Conservation (phyloP, 1,284 basidiomycete genomes). For the Schizophyllum commune region DNA sequence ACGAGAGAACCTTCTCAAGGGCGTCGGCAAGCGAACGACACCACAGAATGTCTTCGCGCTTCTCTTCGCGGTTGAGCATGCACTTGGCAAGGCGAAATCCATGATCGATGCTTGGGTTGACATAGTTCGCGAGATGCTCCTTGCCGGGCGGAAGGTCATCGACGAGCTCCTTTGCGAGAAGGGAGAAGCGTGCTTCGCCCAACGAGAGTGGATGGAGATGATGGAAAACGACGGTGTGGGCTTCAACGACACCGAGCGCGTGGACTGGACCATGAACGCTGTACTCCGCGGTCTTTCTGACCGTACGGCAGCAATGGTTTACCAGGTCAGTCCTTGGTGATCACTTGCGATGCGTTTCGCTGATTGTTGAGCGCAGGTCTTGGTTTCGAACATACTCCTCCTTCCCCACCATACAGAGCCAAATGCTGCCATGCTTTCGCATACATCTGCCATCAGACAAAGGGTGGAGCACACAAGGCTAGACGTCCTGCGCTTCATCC, state of each 20-base stretch:
- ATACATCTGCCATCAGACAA: conserved; percentile 56
- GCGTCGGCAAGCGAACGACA: conserved; percentile 60
- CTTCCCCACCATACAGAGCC: conserved; percentile 56
- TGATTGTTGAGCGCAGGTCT: conserved; percentile 35
- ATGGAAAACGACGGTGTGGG: conserved; percentile 59
- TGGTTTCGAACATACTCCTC: conserved; percentile 69
- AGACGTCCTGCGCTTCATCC: conserved; percentile 61
- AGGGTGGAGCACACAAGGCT: conserved; percentile 68
- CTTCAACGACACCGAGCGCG: conserved; percentile 69
- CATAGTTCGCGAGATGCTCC: conserved; percentile 54
- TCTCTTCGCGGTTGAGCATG: conserved; percentile 60
- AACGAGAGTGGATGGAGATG: conserved; percentile 63
- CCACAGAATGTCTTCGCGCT: conserved; percentile 59
- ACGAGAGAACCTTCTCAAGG: conserved; percentile 61
- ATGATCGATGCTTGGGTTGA: conserved; percentile 66
- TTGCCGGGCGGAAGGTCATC: conserved; percentile 47
- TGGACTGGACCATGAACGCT: conserved; percentile 64
- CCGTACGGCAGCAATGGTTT: conserved; percentile 56
- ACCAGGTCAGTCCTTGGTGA: conserved; percentile 47
- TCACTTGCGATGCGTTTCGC: conserved; percentile 2
- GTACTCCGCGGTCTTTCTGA: conserved; percentile 52
- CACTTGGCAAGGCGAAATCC: conserved; percentile 43
- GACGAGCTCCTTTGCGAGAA: conserved; percentile 56
- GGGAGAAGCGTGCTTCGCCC: conserved; percentile 56
- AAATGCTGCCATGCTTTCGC: conserved; percentile 51